Base-by-base conservation (phyloP, 2,329 filamentous ascomycete species). In the Hypocreales sp. region DNA sequence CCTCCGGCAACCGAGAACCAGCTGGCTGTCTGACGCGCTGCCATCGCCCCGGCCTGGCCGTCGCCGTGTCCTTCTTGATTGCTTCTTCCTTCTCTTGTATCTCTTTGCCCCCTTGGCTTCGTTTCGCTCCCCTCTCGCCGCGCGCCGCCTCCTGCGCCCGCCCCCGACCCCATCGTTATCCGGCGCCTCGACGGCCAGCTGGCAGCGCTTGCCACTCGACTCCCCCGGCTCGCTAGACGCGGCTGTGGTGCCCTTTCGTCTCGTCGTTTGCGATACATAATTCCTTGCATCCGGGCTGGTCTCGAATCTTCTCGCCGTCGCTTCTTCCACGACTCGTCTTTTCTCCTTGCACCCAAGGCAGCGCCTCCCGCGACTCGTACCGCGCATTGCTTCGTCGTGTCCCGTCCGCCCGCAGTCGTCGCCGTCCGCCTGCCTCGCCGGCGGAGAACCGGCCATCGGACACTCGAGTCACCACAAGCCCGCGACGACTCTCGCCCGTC, bases 181-280 rank as follows among this genome's bases (percentile, higher is more conserved):
- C 41, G 39, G 41, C 41, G 45, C 50, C 54, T 59, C 51, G 51
- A 56, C 53, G 53, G 56, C 56, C 45, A 39, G 35, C 36, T 36
- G 38, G 37, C 39, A 42, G 37, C 41, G 37, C 30, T 24, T 15
- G n/a, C n/a, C n/a, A n/a, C 45, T 46, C 40, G 38, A 43, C 39
- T 44, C 42, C 38, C 38, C 41, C 48, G n/a, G 47, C 53, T 56
- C 51, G 55, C 57, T 61, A 53, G 57, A 61, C 44, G 58, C 56
- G 56, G 42, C 54, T 48, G 47, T 46, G 52, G 51, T 46, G 44
- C 44, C 36, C 8, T 11, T 16, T 38, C 35, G 34, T 36, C 35
- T 42, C 40, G 41, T 35, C 36, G 38, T 35, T 37, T 41, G 34
- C 28, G 18, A 27, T 38, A 46, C 15, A 37, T 41, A 40, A 32